phyloP scores from a whole-genome alignment of 2,329 filamentous ascomycete species.

The Eurotiales sp. region DNA sequence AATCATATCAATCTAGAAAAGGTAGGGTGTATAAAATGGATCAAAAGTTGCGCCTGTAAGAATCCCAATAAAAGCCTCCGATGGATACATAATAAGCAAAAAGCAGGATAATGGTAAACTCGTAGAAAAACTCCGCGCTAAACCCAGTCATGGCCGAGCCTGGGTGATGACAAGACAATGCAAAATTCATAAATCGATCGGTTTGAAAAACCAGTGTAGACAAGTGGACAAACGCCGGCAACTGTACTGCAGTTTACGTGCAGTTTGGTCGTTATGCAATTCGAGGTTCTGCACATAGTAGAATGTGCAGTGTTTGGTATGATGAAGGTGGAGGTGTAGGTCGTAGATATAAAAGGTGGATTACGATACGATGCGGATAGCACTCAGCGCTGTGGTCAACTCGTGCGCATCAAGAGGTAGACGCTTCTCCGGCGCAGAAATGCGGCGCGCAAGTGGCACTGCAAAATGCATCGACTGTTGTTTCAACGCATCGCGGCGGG shows the following conservation, averaged over 20 bases:
- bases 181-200: not conserved
- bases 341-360: not conserved
- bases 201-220: not conserved
- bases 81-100: no score
- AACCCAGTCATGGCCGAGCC: not conserved
- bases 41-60: no score
- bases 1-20: no score
- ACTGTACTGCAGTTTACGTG: no score
- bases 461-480: slow-evolving; percentile 33
- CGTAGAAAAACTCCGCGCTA: not conserved
- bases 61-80: no score
- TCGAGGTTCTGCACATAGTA: no score
- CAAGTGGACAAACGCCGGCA: not conserved
- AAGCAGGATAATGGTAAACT: no score
- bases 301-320: no score
- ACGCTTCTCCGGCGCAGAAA: slow-evolving; percentile 24
- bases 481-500: slow-evolving; percentile 23
- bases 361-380: slow-evolving; percentile 31
- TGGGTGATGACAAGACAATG: not conserved
- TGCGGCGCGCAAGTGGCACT: slow-evolving; percentile 27
- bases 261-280: not conserved
- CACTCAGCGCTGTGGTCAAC: slow-evolving; percentile 34
- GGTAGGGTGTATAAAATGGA: no score
- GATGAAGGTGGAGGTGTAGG: not conserved
- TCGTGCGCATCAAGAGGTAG: slow-evolving; percentile 34